A percentile compares a stretch with the other conserved stretches of the same genome.
These are phyloP conservation scores for Nyssa sinensis DNA, from an alignment of 148 eudicot species.

Conservation along the genomic window DNA sequence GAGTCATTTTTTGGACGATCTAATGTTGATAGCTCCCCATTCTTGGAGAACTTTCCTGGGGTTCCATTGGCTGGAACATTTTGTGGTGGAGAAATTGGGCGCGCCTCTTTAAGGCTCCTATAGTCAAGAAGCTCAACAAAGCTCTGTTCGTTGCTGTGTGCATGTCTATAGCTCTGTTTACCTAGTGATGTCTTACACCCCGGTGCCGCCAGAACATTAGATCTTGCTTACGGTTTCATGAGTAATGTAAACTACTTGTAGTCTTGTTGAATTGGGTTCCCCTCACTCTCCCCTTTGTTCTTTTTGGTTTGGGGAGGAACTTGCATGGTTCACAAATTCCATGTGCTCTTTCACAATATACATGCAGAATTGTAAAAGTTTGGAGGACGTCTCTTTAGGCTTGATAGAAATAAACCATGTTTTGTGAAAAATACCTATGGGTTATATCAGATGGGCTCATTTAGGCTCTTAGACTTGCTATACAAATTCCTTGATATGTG, in stretches of 20 bases:
- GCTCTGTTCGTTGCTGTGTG: slow-evolving; percentile 26
- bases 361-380: too few species aligned
- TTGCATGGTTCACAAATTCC: too few species aligned
- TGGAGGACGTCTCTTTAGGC: too few species aligned
- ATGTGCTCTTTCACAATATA: too few species aligned
- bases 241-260: background rate
- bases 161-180: slow-evolving; percentile 67
- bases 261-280: background rate
- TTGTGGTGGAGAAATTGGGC: slow-evolving; percentile 76
- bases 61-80: slow-evolving; percentile 63
- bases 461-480: too few species aligned
- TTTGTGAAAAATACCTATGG: too few species aligned
- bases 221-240: background rate
- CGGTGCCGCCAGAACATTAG: slow-evolving; percentile 22
- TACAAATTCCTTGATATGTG: too few species aligned
- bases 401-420: too few species aligned
- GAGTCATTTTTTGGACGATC: slow-evolving; percentile 46
- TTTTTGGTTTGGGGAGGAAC: background rate
- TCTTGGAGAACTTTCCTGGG: slow-evolving; percentile 71
- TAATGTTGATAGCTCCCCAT: slow-evolving; percentile 69
- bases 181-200: slow-evolving; percentile 62
- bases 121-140: slow-evolving; percentile 22
- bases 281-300: background rate
- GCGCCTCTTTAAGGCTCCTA: slow-evolving; percentile 43
- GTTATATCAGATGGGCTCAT: too few species aligned